Evolutionary conservation across 2,329 filamentous ascomycete species (phyloP).

Genomic region (Calonectria hongkongensis): DNA sequence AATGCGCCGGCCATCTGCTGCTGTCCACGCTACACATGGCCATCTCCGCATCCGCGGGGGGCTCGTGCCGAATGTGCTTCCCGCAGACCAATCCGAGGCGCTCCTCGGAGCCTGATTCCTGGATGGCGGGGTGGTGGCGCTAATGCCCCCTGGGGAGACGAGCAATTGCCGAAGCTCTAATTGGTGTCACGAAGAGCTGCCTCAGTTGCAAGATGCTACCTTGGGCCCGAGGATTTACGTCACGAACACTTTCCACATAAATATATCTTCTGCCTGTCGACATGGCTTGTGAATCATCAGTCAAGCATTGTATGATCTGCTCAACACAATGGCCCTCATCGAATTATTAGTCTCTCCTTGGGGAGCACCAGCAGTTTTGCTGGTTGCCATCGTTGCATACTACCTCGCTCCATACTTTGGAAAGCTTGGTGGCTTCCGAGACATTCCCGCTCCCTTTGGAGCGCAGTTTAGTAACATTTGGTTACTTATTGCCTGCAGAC

Average conservation of each 20-base stretch:
- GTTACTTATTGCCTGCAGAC: slow-evolving; percentile 80
- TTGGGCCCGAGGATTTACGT: slow-evolving; percentile 18
- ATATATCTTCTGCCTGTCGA: slow-evolving; percentile 22
- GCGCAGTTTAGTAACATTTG: slow-evolving; percentile 85
- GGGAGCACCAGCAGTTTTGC: slow-evolving; percentile 41
- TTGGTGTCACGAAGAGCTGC: slow-evolving; percentile 7
- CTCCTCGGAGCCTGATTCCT: slow-evolving; percentile 20
- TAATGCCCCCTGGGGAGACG: slow-evolving; percentile 1
- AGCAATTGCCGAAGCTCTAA: slow-evolving; percentile 26
- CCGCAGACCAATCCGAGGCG: slow-evolving; percentile 31
- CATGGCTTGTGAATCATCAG: slow-evolving; percentile 1
- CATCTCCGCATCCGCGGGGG: slow-evolving; percentile 28
- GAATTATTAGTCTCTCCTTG: slow-evolving; percentile 48
- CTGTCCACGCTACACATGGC: neutral
- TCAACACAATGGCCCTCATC: slow-evolving; percentile 45
- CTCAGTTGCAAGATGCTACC: neutral
- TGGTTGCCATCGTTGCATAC: slow-evolving; percentile 40
- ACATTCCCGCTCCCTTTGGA: slow-evolving; percentile 78
- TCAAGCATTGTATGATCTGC: neutral
- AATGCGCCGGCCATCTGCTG: neutral
- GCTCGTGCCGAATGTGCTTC: slow-evolving; percentile 26
- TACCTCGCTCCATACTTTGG: slow-evolving; percentile 68
- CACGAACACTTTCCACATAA: slow-evolving; percentile 11
- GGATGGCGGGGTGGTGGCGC: slow-evolving; percentile 4
- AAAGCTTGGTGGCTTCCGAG: slow-evolving; percentile 69